Conservation (phyloP, 1,284 basidiomycete genomes). For the Ceratobasidium sp. region DNA sequence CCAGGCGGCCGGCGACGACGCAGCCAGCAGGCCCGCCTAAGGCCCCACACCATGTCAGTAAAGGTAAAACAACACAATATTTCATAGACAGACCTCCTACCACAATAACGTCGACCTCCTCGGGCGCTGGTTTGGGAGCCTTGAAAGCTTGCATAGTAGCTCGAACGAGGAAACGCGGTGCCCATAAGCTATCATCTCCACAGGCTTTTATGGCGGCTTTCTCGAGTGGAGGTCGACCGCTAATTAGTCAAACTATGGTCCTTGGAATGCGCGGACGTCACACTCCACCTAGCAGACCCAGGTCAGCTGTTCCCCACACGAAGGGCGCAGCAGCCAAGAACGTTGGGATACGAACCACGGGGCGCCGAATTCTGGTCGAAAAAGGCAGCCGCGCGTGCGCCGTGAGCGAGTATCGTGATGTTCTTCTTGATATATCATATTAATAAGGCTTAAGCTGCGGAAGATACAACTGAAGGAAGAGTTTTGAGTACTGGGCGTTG, state of each 20-base stretch:
- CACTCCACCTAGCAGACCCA: neutral
- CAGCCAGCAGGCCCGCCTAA: constrained; percentile 72
- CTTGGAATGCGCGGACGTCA: neutral
- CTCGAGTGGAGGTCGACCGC: constrained; percentile 17
- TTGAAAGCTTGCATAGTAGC: constrained; percentile 24
- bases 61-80: neutral
- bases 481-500: constrained; percentile 15
- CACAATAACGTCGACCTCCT: constrained; percentile 80
- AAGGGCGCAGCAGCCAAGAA: neutral
- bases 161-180: neutral
- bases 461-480: neutral
- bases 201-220: neutral
- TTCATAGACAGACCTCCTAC: constrained; percentile 55
- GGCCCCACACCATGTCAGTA: constrained; percentile 52
- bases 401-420: constrained; percentile 1
- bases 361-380: constrained; percentile 23
- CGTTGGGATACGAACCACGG: neutral
- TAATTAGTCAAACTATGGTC: constrained; percentile 25
- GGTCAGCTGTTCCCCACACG: constrained; percentile 14
- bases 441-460: constrained; percentile 21
- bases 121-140: constrained; percentile 53
- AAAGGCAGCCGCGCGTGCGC: constrained; percentile 29
- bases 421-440: constrained; percentile 4
- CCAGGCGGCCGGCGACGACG: constrained; percentile 73
- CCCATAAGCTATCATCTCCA: neutral